Evolutionary conservation across 768 basidiomycete genomes (phyloP), one percentile per base, ranked within the genome.

Genomic region (Tricholomella constricta): DNA sequence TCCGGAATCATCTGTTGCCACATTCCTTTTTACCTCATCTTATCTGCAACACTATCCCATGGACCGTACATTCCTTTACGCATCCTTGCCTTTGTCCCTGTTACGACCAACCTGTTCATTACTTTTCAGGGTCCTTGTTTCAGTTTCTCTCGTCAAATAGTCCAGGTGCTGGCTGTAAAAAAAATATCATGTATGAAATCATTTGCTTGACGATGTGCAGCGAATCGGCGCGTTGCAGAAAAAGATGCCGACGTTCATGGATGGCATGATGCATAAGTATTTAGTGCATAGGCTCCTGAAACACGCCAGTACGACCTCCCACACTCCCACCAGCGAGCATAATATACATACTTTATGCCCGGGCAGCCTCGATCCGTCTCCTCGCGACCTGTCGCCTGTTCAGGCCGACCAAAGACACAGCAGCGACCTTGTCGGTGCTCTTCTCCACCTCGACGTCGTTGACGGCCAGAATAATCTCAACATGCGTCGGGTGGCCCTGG

Each of bases 401-500:
- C 60, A 94, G 75, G 49, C 88, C 88, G 38, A 77, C 64, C 46
- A 91, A 72, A 23, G 81, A 73, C 29, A 75, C 63, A 15, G 69
- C 65, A 40, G 76, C 74, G 51, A 81, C 74, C 72, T 89, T 88
- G 76, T 94, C 93, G 64, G 91, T 94, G 69, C 86, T 86, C 72
- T 94, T 91, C 78, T 96, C 91, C 45, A 98, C 94, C 71, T 92
- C 87, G 57, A 80, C 83, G 35, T 88, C 86, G 34, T 83, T 75
- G 49, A 87, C 87, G 44, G 85, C 77, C 57, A 98, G 86, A 70
- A 98, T 93, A 69, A 94, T 85, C 72, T 98, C 96, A 60, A 98
- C 88, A 68, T 98, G 97, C 72, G 88, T 89, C 36, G 97, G 97
- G 76, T 94, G 92, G 37, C 96, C 96, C 75, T 97, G 93, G 85